Percentiles rank a stretch among this genome's conserved stretches.
Conservation (phyloP, 306 rosid genomes). For the Astragalus membranaceus region DNA sequence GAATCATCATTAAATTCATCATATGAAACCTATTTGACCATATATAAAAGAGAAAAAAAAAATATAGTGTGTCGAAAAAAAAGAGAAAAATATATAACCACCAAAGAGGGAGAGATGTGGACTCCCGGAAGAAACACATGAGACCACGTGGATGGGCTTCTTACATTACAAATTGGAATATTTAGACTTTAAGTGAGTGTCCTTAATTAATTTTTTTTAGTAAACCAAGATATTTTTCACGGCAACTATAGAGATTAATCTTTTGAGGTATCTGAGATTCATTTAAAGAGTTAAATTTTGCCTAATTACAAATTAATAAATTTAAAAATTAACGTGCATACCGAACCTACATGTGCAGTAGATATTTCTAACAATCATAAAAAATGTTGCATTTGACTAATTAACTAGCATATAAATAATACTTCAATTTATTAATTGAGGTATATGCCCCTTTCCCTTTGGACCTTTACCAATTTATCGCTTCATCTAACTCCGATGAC, state of each 20-base stretch:
- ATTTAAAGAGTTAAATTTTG: no score
- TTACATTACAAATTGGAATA: slow-evolving; percentile 21
- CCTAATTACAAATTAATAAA: not conserved
- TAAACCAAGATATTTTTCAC: no score
- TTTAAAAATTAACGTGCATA: not conserved
- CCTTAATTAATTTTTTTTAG: not conserved
- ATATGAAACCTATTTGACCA: slow-evolving; percentile 35
- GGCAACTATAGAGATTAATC: no score
- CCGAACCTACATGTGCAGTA: slow-evolving; percentile 37
- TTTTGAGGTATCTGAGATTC: no score
- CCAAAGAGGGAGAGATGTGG: slow-evolving; percentile 13
- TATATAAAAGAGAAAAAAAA: no score
- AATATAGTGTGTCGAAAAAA: no score
- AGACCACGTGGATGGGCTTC: slow-evolving; percentile 52
- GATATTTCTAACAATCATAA: slow-evolving; percentile 13
- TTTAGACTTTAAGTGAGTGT: slow-evolving; percentile 25
- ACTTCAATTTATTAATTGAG: no score
- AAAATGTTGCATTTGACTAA: slow-evolving; percentile 19
- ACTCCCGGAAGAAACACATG: slow-evolving; percentile 49
- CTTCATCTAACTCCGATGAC: no score
- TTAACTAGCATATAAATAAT: slow-evolving; percentile 10
- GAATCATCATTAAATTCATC: slow-evolving; percentile 26
- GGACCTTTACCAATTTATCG: no score
- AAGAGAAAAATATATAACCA: not conserved
- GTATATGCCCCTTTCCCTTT: no score